Percentiles rank a stretch among this genome's conserved stretches.
These are phyloP conservation scores for Neostapfia colusana DNA, from an alignment of 176 grass and related monocot species.

Conservation along the genomic window DNA sequence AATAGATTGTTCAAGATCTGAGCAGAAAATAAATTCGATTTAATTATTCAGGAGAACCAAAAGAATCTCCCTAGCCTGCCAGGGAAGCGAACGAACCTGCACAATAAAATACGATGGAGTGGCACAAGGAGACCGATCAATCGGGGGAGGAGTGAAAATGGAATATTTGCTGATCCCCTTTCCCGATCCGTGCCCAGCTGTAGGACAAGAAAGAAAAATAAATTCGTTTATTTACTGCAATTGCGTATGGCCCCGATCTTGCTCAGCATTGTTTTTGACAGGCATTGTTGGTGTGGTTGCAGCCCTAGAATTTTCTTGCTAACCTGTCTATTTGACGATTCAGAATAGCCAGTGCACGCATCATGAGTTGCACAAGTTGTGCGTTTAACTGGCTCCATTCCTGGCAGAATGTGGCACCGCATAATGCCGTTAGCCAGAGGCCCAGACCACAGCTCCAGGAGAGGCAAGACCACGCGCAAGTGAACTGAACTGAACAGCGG, in stretches of 20 bases:
- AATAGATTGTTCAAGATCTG: neutral
- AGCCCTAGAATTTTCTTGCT: neutral
- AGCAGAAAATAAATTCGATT: slow-evolving; percentile 2
- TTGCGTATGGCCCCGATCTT: neutral
- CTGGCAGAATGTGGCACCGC: neutral
- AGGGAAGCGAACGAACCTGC: slow-evolving; percentile 22
- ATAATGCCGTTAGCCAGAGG: neutral
- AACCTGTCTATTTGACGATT: no score
- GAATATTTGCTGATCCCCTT: neutral
- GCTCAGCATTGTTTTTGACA: neutral
- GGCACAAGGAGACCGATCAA: neutral
- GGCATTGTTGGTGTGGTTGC: neutral
- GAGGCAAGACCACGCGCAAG: neutral
- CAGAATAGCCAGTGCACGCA: neutral
- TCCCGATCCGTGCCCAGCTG: neutral
- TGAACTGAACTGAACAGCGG: neutral
- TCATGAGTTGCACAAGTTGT: neutral
- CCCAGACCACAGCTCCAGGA: neutral
- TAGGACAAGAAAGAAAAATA: neutral
- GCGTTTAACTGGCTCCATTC: neutral
- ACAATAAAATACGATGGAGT: neutral
- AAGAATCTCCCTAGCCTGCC: neutral
- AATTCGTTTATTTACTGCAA: neutral
- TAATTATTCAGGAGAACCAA: neutral
- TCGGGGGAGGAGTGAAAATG: neutral